Percentiles rank a stretch among this genome's conserved stretches.
phyloP scores from a whole-genome alignment of 495 filamentous ascomycete genomes.

The Tetracladium marchalianum region DNA sequence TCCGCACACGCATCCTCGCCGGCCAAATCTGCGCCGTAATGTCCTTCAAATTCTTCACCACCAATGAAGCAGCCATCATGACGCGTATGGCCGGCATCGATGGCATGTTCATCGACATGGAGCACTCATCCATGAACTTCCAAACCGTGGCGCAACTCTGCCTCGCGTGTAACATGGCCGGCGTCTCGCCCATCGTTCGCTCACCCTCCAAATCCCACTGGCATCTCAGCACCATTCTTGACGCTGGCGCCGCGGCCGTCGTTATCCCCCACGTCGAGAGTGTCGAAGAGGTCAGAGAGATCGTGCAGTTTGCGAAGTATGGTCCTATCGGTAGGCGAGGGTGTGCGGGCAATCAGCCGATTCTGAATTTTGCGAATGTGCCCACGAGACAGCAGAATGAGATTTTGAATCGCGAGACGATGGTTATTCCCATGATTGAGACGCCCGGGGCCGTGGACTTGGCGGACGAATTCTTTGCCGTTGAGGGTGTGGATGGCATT shows the following conservation, averaged over 20 bases:
- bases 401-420: constrained; percentile 16
- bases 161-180: constrained; percentile 22
- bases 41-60: constrained; percentile 19
- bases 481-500: constrained; percentile 24
- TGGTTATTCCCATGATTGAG: constrained; percentile 28
- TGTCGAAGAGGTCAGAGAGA: constrained; percentile 22
- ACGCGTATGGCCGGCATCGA: constrained; percentile 25
- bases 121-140: constrained; percentile 18
- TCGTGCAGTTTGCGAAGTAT: background rate
- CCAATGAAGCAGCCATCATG: constrained; percentile 23
- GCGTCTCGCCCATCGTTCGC: constrained; percentile 22
- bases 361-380: background rate
- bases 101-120: constrained; percentile 27
- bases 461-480: constrained; percentile 21
- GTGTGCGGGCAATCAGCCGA: background rate
- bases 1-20: constrained; percentile 6
- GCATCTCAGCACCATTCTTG: constrained; percentile 24
- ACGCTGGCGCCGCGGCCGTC: constrained; percentile 23
- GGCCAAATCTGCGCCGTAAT: constrained; percentile 22
- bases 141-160: constrained; percentile 18
- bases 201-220: constrained; percentile 25
- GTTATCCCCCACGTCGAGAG: constrained; percentile 24
- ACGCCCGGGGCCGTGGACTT: constrained; percentile 21
- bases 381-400: background rate
- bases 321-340: background rate